These are phyloP conservation scores for Trametes cubensis DNA, from an alignment of 768 basidiomycete genomes.

Conservation along the genomic window DNA sequence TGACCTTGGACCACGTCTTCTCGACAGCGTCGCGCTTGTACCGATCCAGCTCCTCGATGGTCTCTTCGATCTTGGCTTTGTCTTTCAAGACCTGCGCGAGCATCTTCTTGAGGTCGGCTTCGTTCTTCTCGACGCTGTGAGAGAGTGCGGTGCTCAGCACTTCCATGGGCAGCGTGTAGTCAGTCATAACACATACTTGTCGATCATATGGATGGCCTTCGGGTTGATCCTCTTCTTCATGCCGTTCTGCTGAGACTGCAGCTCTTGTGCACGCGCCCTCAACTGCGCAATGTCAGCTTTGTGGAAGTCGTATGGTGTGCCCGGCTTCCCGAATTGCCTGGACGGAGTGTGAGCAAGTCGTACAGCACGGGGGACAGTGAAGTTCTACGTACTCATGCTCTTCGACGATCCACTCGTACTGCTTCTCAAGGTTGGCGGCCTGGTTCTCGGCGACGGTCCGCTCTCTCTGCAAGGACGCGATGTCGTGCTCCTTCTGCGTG, in stretches of 20 bases:
- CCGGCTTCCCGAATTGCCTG: slow-evolving; percentile 83
- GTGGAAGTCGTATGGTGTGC: slow-evolving; percentile 81
- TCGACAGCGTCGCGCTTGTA: slow-evolving; percentile 93
- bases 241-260: slow-evolving; percentile 77
- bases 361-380: background rate
- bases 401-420: slow-evolving; percentile 85
- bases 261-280: slow-evolving; percentile 66
- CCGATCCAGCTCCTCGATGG: slow-evolving; percentile 88
- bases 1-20: slow-evolving; percentile 97
- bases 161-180: background rate
- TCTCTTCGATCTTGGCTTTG: slow-evolving; percentile 92
- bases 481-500: slow-evolving; percentile 71
- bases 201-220: slow-evolving; percentile 95
- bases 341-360: background rate
- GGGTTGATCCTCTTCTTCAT: slow-evolving; percentile 97
- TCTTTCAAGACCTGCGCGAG: slow-evolving; percentile 86
- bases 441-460: slow-evolving; percentile 51
- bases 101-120: slow-evolving; percentile 85
- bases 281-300: slow-evolving; percentile 61
- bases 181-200: slow-evolving; percentile 58
- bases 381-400: slow-evolving; percentile 73
- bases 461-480: slow-evolving; percentile 66
- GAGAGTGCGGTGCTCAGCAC: background rate
- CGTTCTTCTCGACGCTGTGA: slow-evolving; percentile 89
- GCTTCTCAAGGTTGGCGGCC: slow-evolving; percentile 72